A percentile compares a stretch with the other conserved stretches of the same genome.
Conservation (phyloP, 352 stramenopile genomes). For the Globisporangium camurandrum region DNA sequence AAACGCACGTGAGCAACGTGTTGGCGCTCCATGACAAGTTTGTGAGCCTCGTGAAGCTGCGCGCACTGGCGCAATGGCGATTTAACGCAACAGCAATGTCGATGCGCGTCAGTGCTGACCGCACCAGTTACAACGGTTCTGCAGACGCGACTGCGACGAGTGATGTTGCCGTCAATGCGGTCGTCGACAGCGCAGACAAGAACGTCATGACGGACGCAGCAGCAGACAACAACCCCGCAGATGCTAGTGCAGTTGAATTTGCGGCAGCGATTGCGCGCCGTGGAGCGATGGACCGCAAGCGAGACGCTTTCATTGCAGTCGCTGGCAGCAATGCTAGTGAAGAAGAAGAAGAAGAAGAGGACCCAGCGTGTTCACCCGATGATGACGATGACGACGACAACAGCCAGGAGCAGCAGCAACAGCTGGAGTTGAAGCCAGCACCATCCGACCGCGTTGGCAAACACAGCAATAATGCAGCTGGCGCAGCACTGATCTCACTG, state of each 20-base stretch:
- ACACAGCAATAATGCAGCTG: not conserved
- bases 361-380: conserved; percentile 4
- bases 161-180: not conserved
- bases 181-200: not conserved
- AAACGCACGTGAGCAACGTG: conserved; percentile 29
- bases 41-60: conserved; percentile 15
- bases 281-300: not conserved
- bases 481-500: not conserved
- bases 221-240: conserved; percentile 4
- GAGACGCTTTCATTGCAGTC: too few species aligned
- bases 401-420: too few species aligned
- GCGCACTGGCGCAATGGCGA: conserved; percentile 30
- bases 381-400: not conserved
- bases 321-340: not conserved
- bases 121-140: too few species aligned
- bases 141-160: not conserved
- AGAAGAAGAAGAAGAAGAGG: not conserved
- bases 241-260: too few species aligned
- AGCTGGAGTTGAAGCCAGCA: not conserved
- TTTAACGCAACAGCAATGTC: not conserved
- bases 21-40: conserved; percentile 21
- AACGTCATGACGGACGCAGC: conserved; percentile 5
- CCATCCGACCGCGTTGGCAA: too few species aligned
- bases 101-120: too few species aligned
- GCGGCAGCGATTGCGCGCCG: not conserved